Base-by-base conservation (phyloP, 2,329 filamentous ascomycete genomes). In the Claviceps purpurea region DNA sequence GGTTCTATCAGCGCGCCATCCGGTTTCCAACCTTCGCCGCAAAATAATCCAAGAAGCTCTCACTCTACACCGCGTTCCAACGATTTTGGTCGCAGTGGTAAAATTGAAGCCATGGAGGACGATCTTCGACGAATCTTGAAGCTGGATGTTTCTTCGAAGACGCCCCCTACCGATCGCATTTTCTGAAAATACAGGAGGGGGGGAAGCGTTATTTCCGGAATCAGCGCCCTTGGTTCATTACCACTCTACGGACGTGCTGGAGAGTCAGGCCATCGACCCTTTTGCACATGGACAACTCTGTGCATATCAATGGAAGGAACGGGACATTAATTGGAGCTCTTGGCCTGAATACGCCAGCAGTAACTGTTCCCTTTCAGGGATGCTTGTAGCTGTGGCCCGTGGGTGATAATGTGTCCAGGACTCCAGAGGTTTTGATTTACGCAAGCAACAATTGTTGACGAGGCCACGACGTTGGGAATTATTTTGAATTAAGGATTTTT, bases 61-160 rank as follows among this genome's bases (percentile, higher is more conserved):
- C 20, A 37, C 41, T 13, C 34, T 3, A 26, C 46, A 38, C 38
- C 50, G 8, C 50, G 22, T 34, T 34, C 24, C 5, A 26, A 37
- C 11, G 44, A 50, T 16, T 13, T 34, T n/a, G 20, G 10, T 34
- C 56, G 58, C 40, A 44, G 57, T 44, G 56, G 56, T n/a, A 68
- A 73, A 51, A 60, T 78, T 40, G 61, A 71, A 45, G 68, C 69
- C 11, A 75, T 79, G 70, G 77, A 80, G 58, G 72, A 78, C 49
- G 70, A 70, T 56, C 71, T 80, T 52, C 71, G 76, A 47, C 71
- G 74, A 53, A 72, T 79, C 51, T 66, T 80, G 55, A 79, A 78
- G 54, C 54, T 72, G 30, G 65, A 70, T 53, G 50, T 65, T 51
- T 53, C 58, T n/a, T 50, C 62, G 18, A 60, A 61, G 22, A 56